A percentile compares a stretch with the other conserved stretches of the same genome.
phyloP scores from a whole-genome alignment of 768 basidiomycete genomes.

The Serendipita vermifera region DNA sequence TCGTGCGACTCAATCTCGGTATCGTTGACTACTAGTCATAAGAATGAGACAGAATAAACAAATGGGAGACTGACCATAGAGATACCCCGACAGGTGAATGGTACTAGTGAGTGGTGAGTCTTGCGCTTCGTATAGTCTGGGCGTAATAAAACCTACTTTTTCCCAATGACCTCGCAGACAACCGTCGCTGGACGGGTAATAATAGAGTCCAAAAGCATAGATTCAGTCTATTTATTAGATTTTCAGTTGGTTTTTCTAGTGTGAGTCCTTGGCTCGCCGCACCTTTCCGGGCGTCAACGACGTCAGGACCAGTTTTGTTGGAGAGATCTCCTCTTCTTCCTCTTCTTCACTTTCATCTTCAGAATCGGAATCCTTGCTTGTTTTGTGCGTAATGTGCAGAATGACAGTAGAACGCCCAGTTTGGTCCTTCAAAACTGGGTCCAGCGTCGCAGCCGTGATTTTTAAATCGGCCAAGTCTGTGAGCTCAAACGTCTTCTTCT shows the following conservation, averaged over 20 bases:
- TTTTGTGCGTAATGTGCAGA: slow-evolving; percentile 39
- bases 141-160: slow-evolving; percentile 45
- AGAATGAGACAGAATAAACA: neutral
- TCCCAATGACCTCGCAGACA: slow-evolving; percentile 58
- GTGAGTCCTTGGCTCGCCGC: slow-evolving; percentile 8
- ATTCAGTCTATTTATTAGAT: slow-evolving; percentile 49
- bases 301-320: slow-evolving; percentile 49
- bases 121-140: slow-evolving; percentile 14
- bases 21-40: slow-evolving; percentile 3
- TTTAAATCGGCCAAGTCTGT: slow-evolving; percentile 50
- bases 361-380: slow-evolving; percentile 26
- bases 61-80: slow-evolving; percentile 44
- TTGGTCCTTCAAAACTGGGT: slow-evolving; percentile 52
- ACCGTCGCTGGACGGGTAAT: slow-evolving; percentile 55
- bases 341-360: slow-evolving; percentile 38
- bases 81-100: slow-evolving; percentile 73
- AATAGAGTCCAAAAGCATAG: slow-evolving; percentile 54
- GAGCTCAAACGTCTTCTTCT: slow-evolving; percentile 37
- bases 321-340: slow-evolving; percentile 19
- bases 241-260: neutral
- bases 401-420: slow-evolving; percentile 54
- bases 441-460: slow-evolving; percentile 73
- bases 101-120: slow-evolving; percentile 30
- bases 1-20: neutral
- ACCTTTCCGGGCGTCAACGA: slow-evolving; percentile 77